Percentiles rank a stretch among this genome's conserved stretches.
These are phyloP conservation scores for Scenedesmus sp. DNA, from an alignment of 163 green algal species.

Conservation along the genomic window DNA sequence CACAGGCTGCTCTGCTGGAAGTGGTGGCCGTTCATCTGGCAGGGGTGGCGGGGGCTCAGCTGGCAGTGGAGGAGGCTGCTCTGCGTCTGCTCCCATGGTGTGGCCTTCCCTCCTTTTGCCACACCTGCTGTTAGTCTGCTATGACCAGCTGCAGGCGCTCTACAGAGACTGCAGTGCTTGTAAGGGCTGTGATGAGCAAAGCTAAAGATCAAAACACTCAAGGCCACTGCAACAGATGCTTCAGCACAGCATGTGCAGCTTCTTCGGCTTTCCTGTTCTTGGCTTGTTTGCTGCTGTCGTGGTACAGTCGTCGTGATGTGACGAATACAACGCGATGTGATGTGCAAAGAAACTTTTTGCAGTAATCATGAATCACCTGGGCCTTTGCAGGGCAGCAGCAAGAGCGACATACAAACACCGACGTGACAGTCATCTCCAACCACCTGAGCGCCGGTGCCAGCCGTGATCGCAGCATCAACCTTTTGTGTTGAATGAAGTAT, in stretches of 20 bases:
- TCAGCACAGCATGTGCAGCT: neutral
- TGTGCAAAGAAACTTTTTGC: neutral
- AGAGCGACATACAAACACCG: neutral
- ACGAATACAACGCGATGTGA: neutral
- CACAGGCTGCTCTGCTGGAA: slow-evolving; percentile 12
- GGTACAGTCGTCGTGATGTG: neutral
- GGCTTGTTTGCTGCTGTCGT: neutral
- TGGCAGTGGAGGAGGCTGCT: neutral
- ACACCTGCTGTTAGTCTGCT: neutral
- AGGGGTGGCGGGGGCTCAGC: neutral
- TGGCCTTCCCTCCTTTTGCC: neutral
- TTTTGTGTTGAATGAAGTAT: too few relatives aligned
- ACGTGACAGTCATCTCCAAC: neutral
- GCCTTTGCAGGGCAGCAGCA: neutral
- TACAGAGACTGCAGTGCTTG: neutral
- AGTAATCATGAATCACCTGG: neutral
- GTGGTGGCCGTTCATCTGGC: neutral
- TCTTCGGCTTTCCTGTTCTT: neutral
- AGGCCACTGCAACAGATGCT: neutral
- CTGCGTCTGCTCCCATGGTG: slow-evolving; percentile 21
- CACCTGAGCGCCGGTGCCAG: neutral
- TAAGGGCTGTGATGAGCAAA: neutral
- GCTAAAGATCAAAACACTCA: neutral
- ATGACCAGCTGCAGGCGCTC: neutral
- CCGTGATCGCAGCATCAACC: too few relatives aligned